Conservation (phyloP, 2,329 filamentous ascomycete species). For the Colletotrichum melonis region DNA sequence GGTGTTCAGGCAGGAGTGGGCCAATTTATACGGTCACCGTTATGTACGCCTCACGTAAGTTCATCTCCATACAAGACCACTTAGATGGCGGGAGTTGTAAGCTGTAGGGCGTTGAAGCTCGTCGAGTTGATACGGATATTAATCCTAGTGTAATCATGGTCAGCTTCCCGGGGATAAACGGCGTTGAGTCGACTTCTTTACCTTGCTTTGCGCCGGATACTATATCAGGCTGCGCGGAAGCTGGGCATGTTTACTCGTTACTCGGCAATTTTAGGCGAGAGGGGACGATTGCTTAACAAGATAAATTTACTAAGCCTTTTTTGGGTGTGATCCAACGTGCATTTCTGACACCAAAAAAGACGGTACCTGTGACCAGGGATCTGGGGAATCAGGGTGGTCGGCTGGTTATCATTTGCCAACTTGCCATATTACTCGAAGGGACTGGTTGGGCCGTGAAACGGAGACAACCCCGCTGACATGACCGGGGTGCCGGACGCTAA, state of each 20-base stretch:
- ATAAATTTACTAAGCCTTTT: background rate
- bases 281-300: background rate
- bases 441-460: constrained; percentile 10
- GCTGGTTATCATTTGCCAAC: no score
- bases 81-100: background rate
- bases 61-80: background rate
- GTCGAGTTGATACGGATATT: no score
- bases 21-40: background rate
- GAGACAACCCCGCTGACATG: constrained; percentile 11
- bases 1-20: background rate
- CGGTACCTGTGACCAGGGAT: constrained; percentile 22
- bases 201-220: background rate
- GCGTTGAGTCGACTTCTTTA: background rate
- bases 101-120: no score
- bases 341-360: background rate
- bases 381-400: constrained; percentile 15
- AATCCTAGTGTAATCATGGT: background rate
- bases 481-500: constrained; percentile 12
- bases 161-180: background rate
- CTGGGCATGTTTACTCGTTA: background rate
- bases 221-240: background rate
- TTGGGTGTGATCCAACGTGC: constrained; percentile 5
- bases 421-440: no score
- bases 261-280: background rate
- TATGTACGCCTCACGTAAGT: background rate